Conservation (phyloP, 306 rosid species). For the Rubus idaeus region DNA sequence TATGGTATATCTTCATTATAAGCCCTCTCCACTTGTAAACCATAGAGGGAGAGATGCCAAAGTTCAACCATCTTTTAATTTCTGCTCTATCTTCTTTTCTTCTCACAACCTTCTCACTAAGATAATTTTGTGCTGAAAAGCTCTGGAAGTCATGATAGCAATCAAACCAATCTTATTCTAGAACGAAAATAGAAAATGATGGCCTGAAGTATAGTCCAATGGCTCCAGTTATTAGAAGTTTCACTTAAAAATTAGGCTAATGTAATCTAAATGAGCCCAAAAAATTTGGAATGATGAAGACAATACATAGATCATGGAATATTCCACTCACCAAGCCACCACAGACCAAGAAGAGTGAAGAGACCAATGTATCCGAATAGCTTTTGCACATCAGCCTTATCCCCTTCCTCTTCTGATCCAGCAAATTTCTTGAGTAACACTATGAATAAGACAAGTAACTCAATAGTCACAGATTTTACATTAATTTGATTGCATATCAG, state of each 20-base stretch:
- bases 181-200: background rate
- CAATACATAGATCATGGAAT: background rate
- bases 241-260: background rate
- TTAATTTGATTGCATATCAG: background rate
- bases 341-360: slow-evolving; percentile 63
- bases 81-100: background rate
- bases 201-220: background rate
- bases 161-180: background rate
- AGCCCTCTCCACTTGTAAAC: background rate
- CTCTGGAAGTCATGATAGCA: slow-evolving; percentile 6
- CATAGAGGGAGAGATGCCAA: background rate
- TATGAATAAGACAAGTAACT: slow-evolving; percentile 24
- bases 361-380: slow-evolving; percentile 75
- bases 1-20: background rate
- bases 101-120: background rate
- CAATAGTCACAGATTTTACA: slow-evolving; percentile 2
- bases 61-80: background rate
- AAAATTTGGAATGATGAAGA: background rate
- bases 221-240: background rate
- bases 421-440: slow-evolving; percentile 70
- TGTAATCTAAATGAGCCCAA: background rate
- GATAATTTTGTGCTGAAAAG: background rate
- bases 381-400: slow-evolving; percentile 67
- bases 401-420: slow-evolving; percentile 67
- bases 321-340: slow-evolving; percentile 74